These are phyloP conservation scores for Diaporthe velutina DNA, from an alignment of 2,329 filamentous ascomycete genomes.

Conservation along the genomic window DNA sequence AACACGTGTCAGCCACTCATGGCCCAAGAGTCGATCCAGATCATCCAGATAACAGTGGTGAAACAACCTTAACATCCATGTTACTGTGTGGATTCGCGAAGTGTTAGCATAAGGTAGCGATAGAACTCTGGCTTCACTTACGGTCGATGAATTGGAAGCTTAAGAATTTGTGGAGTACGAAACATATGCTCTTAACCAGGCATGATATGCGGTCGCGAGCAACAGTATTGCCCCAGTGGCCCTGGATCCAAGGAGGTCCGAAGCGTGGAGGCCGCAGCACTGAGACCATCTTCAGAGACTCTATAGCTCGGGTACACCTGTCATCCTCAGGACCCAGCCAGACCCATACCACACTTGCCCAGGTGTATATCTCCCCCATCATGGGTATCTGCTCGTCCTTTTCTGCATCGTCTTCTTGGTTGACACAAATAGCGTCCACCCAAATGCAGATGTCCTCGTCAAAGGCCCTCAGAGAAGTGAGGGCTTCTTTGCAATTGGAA, in stretches of 20 bases:
- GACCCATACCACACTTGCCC: neutral
- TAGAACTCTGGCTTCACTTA: neutral
- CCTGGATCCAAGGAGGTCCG: neutral
- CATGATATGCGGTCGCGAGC: neutral
- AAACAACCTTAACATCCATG: neutral
- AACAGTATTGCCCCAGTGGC: neutral
- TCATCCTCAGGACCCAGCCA: neutral
- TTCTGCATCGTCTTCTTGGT: conserved; percentile 1
- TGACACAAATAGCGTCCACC: conserved; percentile 13
- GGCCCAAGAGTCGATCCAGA: neutral
- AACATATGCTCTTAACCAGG: neutral
- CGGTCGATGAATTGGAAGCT: neutral
- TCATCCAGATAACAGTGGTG: neutral
- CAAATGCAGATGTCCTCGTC: neutral
- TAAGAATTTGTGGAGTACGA: neutral
- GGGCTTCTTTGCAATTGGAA: neutral
- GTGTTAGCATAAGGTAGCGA: neutral
- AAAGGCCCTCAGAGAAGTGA: neutral
- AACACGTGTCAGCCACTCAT: neutral
- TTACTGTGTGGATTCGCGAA: neutral
- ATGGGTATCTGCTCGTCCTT: conserved; percentile 4
- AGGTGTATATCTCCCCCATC: conserved; percentile 20
- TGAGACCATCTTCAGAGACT: neutral
- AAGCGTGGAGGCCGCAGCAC: neutral
- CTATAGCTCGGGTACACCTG: neutral